These are phyloP conservation scores for Colletotrichum sp. DNA, from an alignment of 2,329 filamentous ascomycete genomes.

Conservation along the genomic window DNA sequence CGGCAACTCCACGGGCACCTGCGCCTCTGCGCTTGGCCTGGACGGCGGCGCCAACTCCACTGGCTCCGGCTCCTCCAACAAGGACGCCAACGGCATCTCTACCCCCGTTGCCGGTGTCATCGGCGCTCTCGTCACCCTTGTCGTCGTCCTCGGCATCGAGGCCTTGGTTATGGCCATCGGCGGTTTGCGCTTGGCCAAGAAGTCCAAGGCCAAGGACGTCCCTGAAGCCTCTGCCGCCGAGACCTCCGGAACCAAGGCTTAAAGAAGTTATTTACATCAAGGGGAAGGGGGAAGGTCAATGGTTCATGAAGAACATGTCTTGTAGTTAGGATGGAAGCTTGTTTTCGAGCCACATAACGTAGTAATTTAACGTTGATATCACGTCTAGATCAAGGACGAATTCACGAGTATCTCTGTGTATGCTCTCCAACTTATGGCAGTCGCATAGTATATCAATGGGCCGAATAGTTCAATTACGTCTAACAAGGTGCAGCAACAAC, in stretches of 20 bases:
- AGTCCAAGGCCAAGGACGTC: conserved; percentile 35
- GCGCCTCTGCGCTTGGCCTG: conserved; percentile 44
- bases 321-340: background rate
- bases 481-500: background rate
- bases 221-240: background rate
- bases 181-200: conserved; percentile 53
- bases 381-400: background rate
- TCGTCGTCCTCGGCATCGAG: conserved; percentile 52
- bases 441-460: background rate
- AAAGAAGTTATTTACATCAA: background rate
- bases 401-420: background rate
- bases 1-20: conserved; percentile 73
- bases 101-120: conserved; percentile 82
- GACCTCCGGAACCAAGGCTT: background rate
- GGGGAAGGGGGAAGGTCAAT: background rate
- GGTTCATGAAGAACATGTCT: background rate
- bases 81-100: conserved; percentile 58
- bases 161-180: conserved; percentile 45
- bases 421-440: background rate
- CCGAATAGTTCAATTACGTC: background rate
- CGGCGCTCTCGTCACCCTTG: conserved; percentile 69
- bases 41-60: conserved; percentile 28
- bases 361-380: background rate
- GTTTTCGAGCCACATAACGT: background rate
- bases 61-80: conserved; percentile 25